These are phyloP conservation scores for Thielaviopsis cerberus DNA, from an alignment of 2,329 filamentous ascomycete genomes.

Conservation along the genomic window DNA sequence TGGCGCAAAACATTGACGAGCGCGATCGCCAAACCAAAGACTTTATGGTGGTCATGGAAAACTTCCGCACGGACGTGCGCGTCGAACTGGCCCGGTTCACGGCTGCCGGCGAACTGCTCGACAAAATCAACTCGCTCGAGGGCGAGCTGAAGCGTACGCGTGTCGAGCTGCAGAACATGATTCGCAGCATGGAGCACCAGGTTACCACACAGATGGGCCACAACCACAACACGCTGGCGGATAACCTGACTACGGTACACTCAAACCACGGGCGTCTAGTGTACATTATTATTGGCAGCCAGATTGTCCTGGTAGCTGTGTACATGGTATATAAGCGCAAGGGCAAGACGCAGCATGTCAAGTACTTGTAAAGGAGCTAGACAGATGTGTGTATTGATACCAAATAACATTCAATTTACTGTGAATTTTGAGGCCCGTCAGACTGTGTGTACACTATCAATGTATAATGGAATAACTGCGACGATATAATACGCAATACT, in stretches of 20 bases:
- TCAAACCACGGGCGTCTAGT: conserved; percentile 38
- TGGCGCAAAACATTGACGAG: conserved; percentile 31
- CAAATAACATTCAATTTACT: not conserved
- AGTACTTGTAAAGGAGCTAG: conserved; percentile 75
- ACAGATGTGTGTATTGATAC: not conserved
- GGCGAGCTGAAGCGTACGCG: conserved; percentile 40
- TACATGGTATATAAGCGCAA: conserved; percentile 70
- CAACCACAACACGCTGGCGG: conserved; percentile 31
- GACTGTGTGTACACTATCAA: not conserved
- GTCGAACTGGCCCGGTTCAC: conserved; percentile 26
- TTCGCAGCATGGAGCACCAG: conserved; percentile 31
- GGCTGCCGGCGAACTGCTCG: conserved; percentile 25
- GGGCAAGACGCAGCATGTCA: conserved; percentile 63
- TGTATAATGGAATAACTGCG: not conserved
- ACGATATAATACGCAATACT: not conserved
- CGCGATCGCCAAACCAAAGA: conserved; percentile 40
- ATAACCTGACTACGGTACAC: conserved; percentile 28
- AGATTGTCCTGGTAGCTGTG: conserved; percentile 47
- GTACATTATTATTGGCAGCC: conserved; percentile 54
- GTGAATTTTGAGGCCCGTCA: not conserved
- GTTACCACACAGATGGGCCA: conserved; percentile 33
- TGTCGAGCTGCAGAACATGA: conserved; percentile 32
- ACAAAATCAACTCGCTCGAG: conserved; percentile 34
- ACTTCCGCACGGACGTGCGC: conserved; percentile 29
- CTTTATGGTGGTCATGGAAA: conserved; percentile 19